Evolutionary conservation across 441 rosid genomes (phyloP).

Genomic region (Raphanus hybrid): DNA sequence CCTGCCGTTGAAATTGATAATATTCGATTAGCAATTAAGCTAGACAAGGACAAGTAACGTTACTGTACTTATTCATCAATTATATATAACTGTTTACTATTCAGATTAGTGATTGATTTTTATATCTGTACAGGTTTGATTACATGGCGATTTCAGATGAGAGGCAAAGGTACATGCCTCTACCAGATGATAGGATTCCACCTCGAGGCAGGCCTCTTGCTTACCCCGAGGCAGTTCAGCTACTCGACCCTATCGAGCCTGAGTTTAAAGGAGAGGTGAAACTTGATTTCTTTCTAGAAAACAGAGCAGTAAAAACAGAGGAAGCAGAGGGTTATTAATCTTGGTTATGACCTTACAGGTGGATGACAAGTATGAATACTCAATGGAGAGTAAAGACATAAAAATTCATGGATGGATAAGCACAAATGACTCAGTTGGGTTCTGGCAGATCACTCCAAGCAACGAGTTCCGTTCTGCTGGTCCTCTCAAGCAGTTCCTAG

Average conservation of each 20-base stretch:
- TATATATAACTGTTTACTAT: background rate
- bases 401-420: conserved; percentile 74
- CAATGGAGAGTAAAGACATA: conserved; percentile 58
- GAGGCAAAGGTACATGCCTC: conserved; percentile 71
- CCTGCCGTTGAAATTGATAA: conserved; percentile 44
- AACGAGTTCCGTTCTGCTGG: conserved; percentile 72
- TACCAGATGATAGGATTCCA: conserved; percentile 58
- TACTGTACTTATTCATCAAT: background rate
- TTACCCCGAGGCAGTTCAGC: conserved; percentile 73
- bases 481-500: conserved; percentile 64
- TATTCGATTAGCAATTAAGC: conserved; percentile 38
- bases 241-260: conserved; percentile 60
- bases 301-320: conserved; percentile 9
- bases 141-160: conserved; percentile 74
- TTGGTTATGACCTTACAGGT: conserved; percentile 45
- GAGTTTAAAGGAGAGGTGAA: conserved; percentile 73
- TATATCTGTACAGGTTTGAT: conserved; percentile 51
- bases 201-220: conserved; percentile 60
- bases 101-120: background rate
- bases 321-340: conserved; percentile 1
- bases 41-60: conserved; percentile 33
- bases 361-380: conserved; percentile 76
- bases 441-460: conserved; percentile 82
- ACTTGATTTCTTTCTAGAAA: background rate
- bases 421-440: conserved; percentile 55